A percentile compares a stretch with the other conserved stretches of the same genome.
Evolutionary conservation across 2,329 filamentous ascomycete species (phyloP).

Genomic region (Cadophora sp.): DNA sequence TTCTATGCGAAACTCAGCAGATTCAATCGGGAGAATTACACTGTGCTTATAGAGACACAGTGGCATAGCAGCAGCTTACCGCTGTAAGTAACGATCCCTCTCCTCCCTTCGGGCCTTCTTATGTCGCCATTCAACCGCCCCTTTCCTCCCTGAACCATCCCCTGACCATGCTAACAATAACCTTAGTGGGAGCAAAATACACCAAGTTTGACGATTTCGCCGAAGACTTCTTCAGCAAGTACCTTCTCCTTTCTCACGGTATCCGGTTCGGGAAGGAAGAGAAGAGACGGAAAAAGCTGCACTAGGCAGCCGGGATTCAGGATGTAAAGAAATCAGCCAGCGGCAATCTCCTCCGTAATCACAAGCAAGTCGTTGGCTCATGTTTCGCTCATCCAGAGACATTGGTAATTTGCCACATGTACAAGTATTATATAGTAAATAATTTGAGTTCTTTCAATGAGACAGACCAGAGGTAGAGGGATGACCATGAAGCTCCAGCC

Average conservation of each 20-base stretch:
- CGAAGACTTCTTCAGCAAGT: conserved; percentile 55
- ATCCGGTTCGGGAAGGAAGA: conserved; percentile 46
- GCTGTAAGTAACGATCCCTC: conserved; percentile 39
- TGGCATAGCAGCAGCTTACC: conserved; percentile 74
- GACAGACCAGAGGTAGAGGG: neutral
- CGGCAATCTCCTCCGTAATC: too few relatives aligned
- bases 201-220: conserved; percentile 62
- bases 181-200: conserved; percentile 66
- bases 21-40: neutral
- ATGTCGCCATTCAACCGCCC: too few relatives aligned
- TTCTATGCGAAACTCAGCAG: neutral
- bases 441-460: neutral
- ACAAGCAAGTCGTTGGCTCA: neutral
- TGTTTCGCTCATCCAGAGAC: neutral
- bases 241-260: conserved; percentile 53
- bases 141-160: neutral
- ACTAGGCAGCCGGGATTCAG: neutral
- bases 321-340: too few relatives aligned
- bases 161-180: neutral
- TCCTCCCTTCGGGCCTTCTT: neutral
- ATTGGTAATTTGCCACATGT: neutral
- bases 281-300: conserved; percentile 37
- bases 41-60: conserved; percentile 35
- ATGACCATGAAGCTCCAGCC: neutral
- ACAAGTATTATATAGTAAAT: neutral